phyloP scores from a whole-genome alignment of 495 filamentous ascomycete genomes.

The Penicillium pancosmium region DNA sequence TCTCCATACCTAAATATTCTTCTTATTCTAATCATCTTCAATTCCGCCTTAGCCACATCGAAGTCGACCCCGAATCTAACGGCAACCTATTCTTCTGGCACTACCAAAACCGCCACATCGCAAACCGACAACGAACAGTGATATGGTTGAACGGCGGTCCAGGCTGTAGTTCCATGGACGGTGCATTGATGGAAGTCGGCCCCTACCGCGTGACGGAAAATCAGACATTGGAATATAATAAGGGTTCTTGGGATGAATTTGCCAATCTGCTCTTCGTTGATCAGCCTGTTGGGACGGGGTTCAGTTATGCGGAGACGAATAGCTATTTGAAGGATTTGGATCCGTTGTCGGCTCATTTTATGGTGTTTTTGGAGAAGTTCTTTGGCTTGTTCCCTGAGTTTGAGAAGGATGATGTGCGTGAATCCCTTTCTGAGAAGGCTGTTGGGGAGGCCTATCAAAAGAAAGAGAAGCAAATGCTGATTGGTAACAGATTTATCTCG shows the following conservation, averaged over 20 bases:
- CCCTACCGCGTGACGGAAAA: slow-evolving; percentile 87
- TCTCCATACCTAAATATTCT: too few species aligned
- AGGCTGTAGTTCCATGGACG: slow-evolving; percentile 95
- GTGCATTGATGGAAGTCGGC: slow-evolving; percentile 95
- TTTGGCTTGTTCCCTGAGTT: slow-evolving; percentile 91
- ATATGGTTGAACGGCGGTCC: slow-evolving; percentile 98
- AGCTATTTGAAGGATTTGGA: slow-evolving; percentile 81
- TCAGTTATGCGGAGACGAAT: slow-evolving; percentile 90
- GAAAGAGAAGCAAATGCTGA: slow-evolving; percentile 23
- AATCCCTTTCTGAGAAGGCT: not conserved
- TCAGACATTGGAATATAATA: slow-evolving; percentile 74
- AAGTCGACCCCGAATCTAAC: slow-evolving; percentile 78
- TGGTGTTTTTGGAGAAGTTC: slow-evolving; percentile 88
- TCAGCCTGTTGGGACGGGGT: slow-evolving; percentile 94
- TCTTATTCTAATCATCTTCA: too few species aligned
- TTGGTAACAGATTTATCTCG: slow-evolving; percentile 76
- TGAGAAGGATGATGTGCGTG: slow-evolving; percentile 85
- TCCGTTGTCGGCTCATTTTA: slow-evolving; percentile 86
- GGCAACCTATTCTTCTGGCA: slow-evolving; percentile 99
- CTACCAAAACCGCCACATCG: slow-evolving; percentile 92
- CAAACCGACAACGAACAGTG: slow-evolving; percentile 86
- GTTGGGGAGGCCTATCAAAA: not conserved
- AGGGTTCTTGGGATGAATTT: slow-evolving; percentile 96
- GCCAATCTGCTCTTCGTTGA: slow-evolving; percentile 96
- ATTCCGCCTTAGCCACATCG: slow-evolving; percentile 69